A percentile compares a stretch with the other conserved stretches of the same genome.
Evolutionary conservation across 2,329 filamentous ascomycete genomes (phyloP).

Genomic region (Emergomyces orientalis): DNA sequence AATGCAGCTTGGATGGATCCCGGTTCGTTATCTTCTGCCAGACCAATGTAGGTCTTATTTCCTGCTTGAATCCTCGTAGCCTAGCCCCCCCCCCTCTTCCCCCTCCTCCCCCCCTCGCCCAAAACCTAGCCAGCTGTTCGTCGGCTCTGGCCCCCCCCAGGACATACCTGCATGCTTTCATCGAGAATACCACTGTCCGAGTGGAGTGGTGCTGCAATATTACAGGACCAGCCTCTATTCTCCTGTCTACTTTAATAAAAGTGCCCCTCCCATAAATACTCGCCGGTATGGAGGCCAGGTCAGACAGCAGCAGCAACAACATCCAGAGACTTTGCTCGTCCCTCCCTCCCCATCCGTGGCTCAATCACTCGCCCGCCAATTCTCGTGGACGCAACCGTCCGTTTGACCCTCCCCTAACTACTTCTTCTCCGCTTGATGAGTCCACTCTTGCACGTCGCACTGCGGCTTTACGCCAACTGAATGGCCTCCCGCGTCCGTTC

Average conservation of each 20-base stretch:
- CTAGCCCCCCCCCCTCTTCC: neutral
- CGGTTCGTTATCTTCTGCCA: slow-evolving; percentile 9
- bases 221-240: slow-evolving; percentile 6
- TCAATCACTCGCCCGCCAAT: slow-evolving; percentile 22
- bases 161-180: slow-evolving; percentile 7
- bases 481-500: slow-evolving; percentile 21
- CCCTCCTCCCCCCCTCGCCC: neutral
- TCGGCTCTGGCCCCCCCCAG: neutral
- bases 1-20: slow-evolving; percentile 12
- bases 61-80: slow-evolving; percentile 7
- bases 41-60: slow-evolving; percentile 11
- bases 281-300: slow-evolving; percentile 27
- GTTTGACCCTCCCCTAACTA: slow-evolving; percentile 18
- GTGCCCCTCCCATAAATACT: slow-evolving; percentile 1
- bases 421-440: slow-evolving; percentile 18
- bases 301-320: slow-evolving; percentile 22
- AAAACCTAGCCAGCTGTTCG: slow-evolving; percentile 7
- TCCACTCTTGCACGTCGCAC: slow-evolving; percentile 25
- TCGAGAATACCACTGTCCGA: neutral
- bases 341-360: slow-evolving; percentile 25
- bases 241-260: slow-evolving; percentile 1
- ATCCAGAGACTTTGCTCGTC: slow-evolving; percentile 24
- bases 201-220: slow-evolving; percentile 4
- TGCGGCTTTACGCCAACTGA: slow-evolving; percentile 27
- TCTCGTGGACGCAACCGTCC: slow-evolving; percentile 20